Percentiles rank a stretch among this genome's conserved stretches.
Evolutionary conservation across 257 asterid species (phyloP).

Genomic region (Cynanchum wilfordii): DNA sequence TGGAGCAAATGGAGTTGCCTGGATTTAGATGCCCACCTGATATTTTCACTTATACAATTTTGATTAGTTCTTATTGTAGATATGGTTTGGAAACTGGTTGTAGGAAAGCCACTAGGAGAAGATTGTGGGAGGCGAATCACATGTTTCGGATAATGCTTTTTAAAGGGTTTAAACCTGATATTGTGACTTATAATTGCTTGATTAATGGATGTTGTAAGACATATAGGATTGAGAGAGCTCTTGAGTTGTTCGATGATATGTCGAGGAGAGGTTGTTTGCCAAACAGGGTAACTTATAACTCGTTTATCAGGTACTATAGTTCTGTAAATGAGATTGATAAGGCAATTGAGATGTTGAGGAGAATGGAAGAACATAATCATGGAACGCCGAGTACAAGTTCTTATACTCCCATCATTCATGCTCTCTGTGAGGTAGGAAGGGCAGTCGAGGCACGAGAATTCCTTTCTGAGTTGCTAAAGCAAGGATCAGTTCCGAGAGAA

Average conservation of each 20-base stretch:
- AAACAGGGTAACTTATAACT: constrained; percentile 69
- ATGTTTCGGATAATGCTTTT: constrained; percentile 78
- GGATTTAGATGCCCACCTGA: constrained; percentile 83
- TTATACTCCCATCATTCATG: constrained; percentile 72
- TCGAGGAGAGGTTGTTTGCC: constrained; percentile 58
- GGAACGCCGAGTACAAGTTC: constrained; percentile 70
- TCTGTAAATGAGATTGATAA: constrained; percentile 72
- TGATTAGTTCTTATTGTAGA: constrained; percentile 75
- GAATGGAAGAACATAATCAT: constrained; percentile 55
- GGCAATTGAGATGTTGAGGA: constrained; percentile 78
- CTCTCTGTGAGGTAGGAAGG: constrained; percentile 79
- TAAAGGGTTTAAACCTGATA: constrained; percentile 83
- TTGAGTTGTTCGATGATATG: constrained; percentile 87
- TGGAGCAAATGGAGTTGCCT: constrained; percentile 85
- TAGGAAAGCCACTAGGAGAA: constrained; percentile 71
- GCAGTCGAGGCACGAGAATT: constrained; percentile 55
- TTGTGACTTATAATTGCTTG: constrained; percentile 85
- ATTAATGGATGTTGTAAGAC: constrained; percentile 95
- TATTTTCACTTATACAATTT: constrained; percentile 64
- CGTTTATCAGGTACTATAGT: constrained; percentile 78
- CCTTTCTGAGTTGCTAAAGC: constrained; percentile 55
- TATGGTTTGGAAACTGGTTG: constrained; percentile 68
- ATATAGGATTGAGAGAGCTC: constrained; percentile 72
- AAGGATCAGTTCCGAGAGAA: constrained; percentile 80
- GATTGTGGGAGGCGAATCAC: constrained; percentile 94